Evolutionary conservation across 2,329 filamentous ascomycete species (phyloP).

Genomic region (Paecilomyces dactylethromorphus): DNA sequence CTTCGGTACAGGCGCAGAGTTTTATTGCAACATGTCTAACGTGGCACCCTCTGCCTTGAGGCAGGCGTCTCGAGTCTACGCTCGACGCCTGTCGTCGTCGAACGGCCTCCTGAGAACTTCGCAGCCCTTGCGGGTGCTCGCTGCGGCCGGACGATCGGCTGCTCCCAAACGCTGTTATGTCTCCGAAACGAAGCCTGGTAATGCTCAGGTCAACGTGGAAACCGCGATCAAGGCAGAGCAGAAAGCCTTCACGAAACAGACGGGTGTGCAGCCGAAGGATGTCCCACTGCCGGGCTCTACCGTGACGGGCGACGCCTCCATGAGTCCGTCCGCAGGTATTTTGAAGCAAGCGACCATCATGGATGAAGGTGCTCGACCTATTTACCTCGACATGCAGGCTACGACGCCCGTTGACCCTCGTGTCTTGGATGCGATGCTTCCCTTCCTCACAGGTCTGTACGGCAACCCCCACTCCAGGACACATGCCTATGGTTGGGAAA

Average conservation of each 20-base stretch:
- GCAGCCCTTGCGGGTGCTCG: constrained; percentile 33
- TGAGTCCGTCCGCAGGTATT: constrained; percentile 76
- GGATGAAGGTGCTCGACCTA: constrained; percentile 86
- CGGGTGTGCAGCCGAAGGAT: constrained; percentile 47
- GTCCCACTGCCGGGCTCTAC: constrained; percentile 56
- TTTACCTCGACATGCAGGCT: constrained; percentile 97
- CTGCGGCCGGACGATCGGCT: constrained; percentile 18
- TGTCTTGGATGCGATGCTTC: constrained; percentile 94
- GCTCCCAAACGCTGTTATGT: constrained; percentile 63
- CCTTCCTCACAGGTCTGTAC: constrained; percentile 86
- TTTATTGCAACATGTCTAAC: constrained; percentile 50
- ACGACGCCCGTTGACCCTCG: constrained; percentile 92
- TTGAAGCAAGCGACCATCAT: constrained; percentile 88
- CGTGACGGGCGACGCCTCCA: constrained; percentile 58
- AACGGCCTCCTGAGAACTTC: constrained; percentile 32
- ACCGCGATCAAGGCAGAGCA: constrained; percentile 81
- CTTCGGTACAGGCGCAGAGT: constrained; percentile 14
- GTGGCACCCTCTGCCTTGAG: constrained; percentile 64
- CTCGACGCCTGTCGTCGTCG: constrained; percentile 43
- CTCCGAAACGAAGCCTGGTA: constrained; percentile 64
- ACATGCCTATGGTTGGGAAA: constrained; percentile 98
- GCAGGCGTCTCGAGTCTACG: constrained; percentile 61
- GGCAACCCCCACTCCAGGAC: constrained; percentile 97
- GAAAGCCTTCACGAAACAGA: constrained; percentile 63
- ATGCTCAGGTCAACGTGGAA: constrained; percentile 71